A percentile compares a stretch with the other conserved stretches of the same genome.
Conservation (phyloP, 345 rosid species). For the Eutrema yunnanense region DNA sequence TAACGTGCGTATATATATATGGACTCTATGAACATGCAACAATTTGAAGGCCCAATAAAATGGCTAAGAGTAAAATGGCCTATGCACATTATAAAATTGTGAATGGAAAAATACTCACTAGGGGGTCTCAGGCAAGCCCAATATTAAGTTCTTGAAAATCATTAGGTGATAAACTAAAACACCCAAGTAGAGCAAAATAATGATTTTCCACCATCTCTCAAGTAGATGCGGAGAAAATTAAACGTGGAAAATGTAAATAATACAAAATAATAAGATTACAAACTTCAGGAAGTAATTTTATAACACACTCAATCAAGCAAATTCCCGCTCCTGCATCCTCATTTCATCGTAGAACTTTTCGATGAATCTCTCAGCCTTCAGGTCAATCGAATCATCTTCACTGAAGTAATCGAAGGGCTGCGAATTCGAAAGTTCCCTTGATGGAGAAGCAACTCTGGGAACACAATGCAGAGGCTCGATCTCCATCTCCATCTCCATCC, state of each 20-base stretch:
- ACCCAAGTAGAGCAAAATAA: background rate
- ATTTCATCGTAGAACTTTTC: constrained; percentile 54
- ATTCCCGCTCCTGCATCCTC: constrained; percentile 53
- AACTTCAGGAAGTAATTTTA: background rate
- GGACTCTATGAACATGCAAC: background rate
- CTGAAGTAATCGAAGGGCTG: constrained; percentile 22
- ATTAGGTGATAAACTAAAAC: background rate
- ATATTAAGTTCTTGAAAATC: background rate
- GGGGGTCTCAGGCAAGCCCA: background rate
- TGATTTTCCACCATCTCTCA: background rate
- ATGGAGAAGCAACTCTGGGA: background rate
- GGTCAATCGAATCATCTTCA: constrained; percentile 47
- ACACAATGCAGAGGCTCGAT: constrained; percentile 26
- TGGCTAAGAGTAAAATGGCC: background rate
- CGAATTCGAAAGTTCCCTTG: background rate
- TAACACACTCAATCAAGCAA: constrained; percentile 6
- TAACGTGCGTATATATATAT: background rate
- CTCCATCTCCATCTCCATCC: constrained; percentile 26
- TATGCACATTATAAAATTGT: background rate
- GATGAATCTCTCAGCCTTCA: constrained; percentile 75
- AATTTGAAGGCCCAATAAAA: background rate
- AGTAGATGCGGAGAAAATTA: background rate
- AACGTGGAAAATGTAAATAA: background rate
- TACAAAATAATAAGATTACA: background rate
- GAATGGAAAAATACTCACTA: background rate